Conservation (phyloP, 108 stramenopile genomes). For the Epithemia pelagica region DNA sequence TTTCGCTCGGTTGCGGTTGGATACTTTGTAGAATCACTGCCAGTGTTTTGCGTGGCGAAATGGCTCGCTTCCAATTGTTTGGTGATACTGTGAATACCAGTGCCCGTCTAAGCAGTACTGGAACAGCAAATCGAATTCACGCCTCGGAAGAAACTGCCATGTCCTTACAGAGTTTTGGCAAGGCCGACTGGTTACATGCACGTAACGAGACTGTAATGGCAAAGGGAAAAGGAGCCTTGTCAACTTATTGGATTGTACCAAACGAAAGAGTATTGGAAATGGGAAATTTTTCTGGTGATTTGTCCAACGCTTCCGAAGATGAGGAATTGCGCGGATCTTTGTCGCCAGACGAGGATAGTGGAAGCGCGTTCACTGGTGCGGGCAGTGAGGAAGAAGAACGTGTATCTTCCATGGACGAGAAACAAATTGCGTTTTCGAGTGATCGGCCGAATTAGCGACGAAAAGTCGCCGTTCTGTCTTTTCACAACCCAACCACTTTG, state of each 20-base stretch:
- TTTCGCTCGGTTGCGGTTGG: no score
- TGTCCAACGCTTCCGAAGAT: no score
- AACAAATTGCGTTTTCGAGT: no score
- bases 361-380: no score
- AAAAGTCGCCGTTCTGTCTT: no score
- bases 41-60: background rate
- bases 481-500: no score
- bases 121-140: slow-evolving; percentile 35
- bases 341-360: no score
- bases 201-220: slow-evolving; percentile 34
- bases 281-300: no score
- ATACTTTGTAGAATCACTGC: background rate
- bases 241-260: slow-evolving; percentile 6
- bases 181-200: slow-evolving; percentile 28
- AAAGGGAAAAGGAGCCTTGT: slow-evolving; percentile 57
- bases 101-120: slow-evolving; percentile 52
- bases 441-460: no score
- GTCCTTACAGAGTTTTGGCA: slow-evolving; percentile 27
- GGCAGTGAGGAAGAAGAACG: no score
- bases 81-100: slow-evolving; percentile 60
- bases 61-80: slow-evolving; percentile 18
- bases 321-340: no score
- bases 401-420: no score
- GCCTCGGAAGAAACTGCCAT: slow-evolving; percentile 38
- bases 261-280: background rate